Base-by-base conservation (phyloP, 495 filamentous ascomycete species). In the Sordaria brevicollis region DNA sequence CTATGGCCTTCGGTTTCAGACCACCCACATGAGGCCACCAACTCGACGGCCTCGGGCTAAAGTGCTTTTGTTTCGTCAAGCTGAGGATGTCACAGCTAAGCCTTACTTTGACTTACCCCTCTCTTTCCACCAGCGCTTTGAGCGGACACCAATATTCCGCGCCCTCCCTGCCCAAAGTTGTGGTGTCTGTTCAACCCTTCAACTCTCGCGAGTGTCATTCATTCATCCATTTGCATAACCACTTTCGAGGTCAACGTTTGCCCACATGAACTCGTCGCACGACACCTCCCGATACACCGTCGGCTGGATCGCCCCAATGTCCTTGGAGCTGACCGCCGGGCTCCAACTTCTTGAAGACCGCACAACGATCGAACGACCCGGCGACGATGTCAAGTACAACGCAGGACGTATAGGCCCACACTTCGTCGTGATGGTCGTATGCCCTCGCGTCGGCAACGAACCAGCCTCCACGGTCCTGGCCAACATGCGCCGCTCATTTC, bases 301-400 rank as follows among this genome's bases (percentile, higher is more conserved):
- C 9, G 85, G 81, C 35, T 86, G 82, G 82, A 82, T 87, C 36
- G 86, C 80, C 71, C 81, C 84, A 2, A 72, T 87, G 5, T 68
- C 73, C 7, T 70, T 74, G 15, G 85, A 88, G 71, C 67, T 73
- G 5, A 75, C 81, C n/a, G 85, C 85, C 1, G 85, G 81, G 2
- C 62, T 43, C 33, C 75, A 75, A 19, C 81, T 85, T 72, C 79
- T 88, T 2, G 85, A 89, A 69, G 72, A 72, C 7, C 13, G 38
- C n/a, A 72, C 36, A 72, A 35, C 54, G 21, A 36, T 21, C 21
- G 41, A 68, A 17, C 6, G 19, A 1, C 36, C 70, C 25, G 41
- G 65, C 33, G 72, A 72, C 70, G 17, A 71, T 11, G 41, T 9
- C 41, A 10, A 3, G 4, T 43, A 38, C 36, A 10, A 38, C 36